Conservation (phyloP, 371 early-diverging fungal species). For the Circinella minor region DNA sequence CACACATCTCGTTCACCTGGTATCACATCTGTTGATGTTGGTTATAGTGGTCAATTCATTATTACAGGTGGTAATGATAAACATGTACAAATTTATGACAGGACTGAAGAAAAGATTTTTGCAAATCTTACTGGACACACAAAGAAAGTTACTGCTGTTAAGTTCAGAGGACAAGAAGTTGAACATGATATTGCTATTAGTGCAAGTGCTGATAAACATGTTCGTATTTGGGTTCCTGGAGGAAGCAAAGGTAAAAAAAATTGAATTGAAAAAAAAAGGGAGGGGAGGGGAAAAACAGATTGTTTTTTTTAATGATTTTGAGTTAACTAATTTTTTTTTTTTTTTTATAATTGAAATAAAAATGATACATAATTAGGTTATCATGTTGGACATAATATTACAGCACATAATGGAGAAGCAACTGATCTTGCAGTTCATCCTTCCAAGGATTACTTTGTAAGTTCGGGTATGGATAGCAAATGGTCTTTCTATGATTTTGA, state of each 20-base stretch:
- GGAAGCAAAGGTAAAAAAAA: slow-evolving; percentile 22
- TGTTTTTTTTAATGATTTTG: too few species aligned
- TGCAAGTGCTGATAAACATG: slow-evolving; percentile 82
- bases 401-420: slow-evolving; percentile 74
- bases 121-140: slow-evolving; percentile 82
- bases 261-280: background rate
- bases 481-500: slow-evolving; percentile 84
- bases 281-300: background rate
- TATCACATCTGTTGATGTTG: slow-evolving; percentile 74
- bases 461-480: slow-evolving; percentile 73
- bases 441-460: slow-evolving; percentile 76
- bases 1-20: slow-evolving; percentile 83
- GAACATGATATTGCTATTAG: slow-evolving; percentile 66
- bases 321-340: too few species aligned
- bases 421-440: slow-evolving; percentile 80
- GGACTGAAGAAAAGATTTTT: slow-evolving; percentile 66
- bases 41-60: slow-evolving; percentile 62
- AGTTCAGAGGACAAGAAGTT: slow-evolving; percentile 67
- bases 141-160: slow-evolving; percentile 75
- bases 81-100: slow-evolving; percentile 72
- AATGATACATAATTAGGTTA: slow-evolving; percentile 44
- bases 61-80: slow-evolving; percentile 87
- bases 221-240: slow-evolving; percentile 74
- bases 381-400: slow-evolving; percentile 61
- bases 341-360: too few species aligned